Base-by-base conservation (phyloP, 441 rosid genomes). In the Pelargonium australe region DNA sequence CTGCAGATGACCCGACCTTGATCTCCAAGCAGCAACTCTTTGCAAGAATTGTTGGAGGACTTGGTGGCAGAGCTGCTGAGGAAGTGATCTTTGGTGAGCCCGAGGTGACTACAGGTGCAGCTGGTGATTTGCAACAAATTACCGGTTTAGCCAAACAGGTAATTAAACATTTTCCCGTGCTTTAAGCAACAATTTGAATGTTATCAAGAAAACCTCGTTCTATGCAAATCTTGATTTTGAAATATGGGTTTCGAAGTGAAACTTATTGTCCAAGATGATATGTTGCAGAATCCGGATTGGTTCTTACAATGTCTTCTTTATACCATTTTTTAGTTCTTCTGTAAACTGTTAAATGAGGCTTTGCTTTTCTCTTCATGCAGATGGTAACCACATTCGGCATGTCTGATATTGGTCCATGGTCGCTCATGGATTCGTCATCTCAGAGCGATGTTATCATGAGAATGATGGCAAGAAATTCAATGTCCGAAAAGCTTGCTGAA, bases 391-490 rank as follows among this genome's bases (percentile, higher is more conserved):
- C 96, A 47, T 94, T 94, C 62, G 97, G 97, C 16, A 94, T 94
- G 97, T 94, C 98, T 13, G 96, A 94, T 61, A 94, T 94, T 7
- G 96, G 97, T 3, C 98, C 98, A n/a, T 89, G 96, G 97, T 91
- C 98, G 0, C 78, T 94, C 7, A 87, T 94, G 97, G 98, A 94
- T 63, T 66, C 86, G 6, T 83, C 91, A 1, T 85, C 80, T 1
- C 96, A 89, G 80, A 89, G 93, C 61, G 93, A 93, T 68, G 95
- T 93, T 16, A 82, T 93, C 9, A 91, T 93, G 98, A 88, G 98
- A 79, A 93, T 93, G 97, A 93, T 93, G 98, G 96, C 97, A 11
- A 89, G 97, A 66, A 93, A 93, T 71, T 91, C 97, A 8, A 93
- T 93, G 98, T 93, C 97, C 0, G 98, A 93, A 75, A 93, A 78